Conservation (phyloP, 768 basidiomycete genomes). For the Strobilomyces echinocephalus region DNA sequence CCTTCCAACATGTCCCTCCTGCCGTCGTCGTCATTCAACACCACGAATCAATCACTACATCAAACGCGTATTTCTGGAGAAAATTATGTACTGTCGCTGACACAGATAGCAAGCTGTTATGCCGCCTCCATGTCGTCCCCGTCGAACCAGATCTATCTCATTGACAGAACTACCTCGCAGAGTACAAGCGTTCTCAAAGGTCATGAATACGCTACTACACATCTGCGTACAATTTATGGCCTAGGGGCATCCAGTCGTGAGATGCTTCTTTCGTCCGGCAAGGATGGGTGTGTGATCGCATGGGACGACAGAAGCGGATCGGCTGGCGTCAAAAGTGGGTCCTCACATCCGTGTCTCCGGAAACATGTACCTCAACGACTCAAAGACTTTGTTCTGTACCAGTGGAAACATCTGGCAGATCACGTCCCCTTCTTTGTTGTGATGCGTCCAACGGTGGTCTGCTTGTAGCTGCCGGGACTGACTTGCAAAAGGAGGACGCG, state of each 20-base stretch:
- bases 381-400: slow-evolving; percentile 24
- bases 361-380: slow-evolving; percentile 33
- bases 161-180: slow-evolving; percentile 55
- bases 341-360: not conserved
- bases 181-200: slow-evolving; percentile 46
- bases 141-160: slow-evolving; percentile 60
- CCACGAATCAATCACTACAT: slow-evolving; percentile 24
- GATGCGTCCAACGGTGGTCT: slow-evolving; percentile 68
- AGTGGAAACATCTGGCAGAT: slow-evolving; percentile 49
- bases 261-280: slow-evolving; percentile 60
- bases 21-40: slow-evolving; percentile 19
- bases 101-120: slow-evolving; percentile 47
- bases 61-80: slow-evolving; percentile 35
- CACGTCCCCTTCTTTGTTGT: slow-evolving; percentile 52
- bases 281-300: slow-evolving; percentile 63
- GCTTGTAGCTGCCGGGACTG: slow-evolving; percentile 79
- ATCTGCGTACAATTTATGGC: slow-evolving; percentile 41
- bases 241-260: slow-evolving; percentile 40
- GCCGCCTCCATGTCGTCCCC: slow-evolving; percentile 59
- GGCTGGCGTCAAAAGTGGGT: slow-evolving; percentile 58
- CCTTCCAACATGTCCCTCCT: slow-evolving; percentile 22
- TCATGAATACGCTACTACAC: slow-evolving; percentile 55
- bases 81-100: slow-evolving; percentile 60
- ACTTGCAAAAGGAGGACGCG: slow-evolving; percentile 76
- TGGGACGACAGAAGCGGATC: slow-evolving; percentile 67